Conservation (phyloP, 2,329 filamentous ascomycete species). For the Pyricularia pennisetigena region DNA sequence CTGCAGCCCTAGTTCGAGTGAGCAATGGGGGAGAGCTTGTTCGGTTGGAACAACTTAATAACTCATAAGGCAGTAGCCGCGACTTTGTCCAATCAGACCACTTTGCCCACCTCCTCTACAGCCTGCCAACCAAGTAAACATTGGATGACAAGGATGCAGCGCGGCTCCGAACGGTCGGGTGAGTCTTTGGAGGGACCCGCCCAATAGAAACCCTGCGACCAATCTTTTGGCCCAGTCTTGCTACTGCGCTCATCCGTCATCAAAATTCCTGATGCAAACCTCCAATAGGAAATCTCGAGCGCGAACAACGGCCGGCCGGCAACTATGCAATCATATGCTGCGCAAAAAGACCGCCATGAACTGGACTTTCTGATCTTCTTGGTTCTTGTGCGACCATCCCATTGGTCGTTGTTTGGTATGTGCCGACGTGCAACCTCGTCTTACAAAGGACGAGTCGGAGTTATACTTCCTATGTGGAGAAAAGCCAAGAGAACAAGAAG, state of each 20-base stretch:
- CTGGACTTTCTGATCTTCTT: not conserved
- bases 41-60: not conserved
- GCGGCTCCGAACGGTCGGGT: not conserved
- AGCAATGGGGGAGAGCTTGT: not conserved
- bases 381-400: not conserved
- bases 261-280: not conserved
- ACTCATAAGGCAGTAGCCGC: not conserved
- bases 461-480: not conserved
- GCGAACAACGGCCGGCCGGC: not conserved
- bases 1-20: not conserved
- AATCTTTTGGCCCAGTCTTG: not conserved
- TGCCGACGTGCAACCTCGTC: not conserved
- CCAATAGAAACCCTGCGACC: not conserved
- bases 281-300: not conserved
- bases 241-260: not conserved
- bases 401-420: not conserved
- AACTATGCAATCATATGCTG: not conserved
- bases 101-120: not conserved
- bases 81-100: not conserved
- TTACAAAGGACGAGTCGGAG: not conserved
- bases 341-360: not conserved
- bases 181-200: not conserved
- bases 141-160: not conserved
- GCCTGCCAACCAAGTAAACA: not conserved
- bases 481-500: not conserved